These are phyloP conservation scores for Phaeosphaeria sp. DNA, from an alignment of 2,329 filamentous ascomycete genomes.

Conservation along the genomic window DNA sequence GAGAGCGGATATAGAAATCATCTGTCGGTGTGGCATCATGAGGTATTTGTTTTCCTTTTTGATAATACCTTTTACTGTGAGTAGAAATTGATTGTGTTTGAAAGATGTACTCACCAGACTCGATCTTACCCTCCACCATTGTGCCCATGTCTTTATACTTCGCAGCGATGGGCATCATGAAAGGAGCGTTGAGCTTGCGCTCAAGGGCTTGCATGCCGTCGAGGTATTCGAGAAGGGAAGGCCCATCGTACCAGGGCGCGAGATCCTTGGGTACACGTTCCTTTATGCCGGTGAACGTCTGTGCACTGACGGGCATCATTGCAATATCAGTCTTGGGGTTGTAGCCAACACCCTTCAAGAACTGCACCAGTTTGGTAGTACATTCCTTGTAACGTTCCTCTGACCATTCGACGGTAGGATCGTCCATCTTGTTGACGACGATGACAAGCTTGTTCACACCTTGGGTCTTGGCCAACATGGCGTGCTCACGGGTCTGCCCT, in stretches of 20 bases:
- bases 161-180: slow-evolving; percentile 98
- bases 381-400: slow-evolving; percentile 93
- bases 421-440: slow-evolving; percentile 97
- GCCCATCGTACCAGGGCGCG: slow-evolving; percentile 84
- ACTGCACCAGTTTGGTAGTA: slow-evolving; percentile 82
- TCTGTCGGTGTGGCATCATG: slow-evolving; percentile 95
- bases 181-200: slow-evolving; percentile 94
- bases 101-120: slow-evolving; percentile 63
- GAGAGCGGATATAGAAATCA: slow-evolving; percentile 79
- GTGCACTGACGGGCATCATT: slow-evolving; percentile 96
- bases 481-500: slow-evolving; percentile 96
- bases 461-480: slow-evolving; percentile 96
- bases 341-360: slow-evolving; percentile 92
- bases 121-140: slow-evolving; percentile 96
- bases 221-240: slow-evolving; percentile 93
- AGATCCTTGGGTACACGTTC: slow-evolving; percentile 76
- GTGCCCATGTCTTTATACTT: slow-evolving; percentile 99
- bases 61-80: slow-evolving; percentile 65
- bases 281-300: slow-evolving; percentile 86
- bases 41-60: slow-evolving; percentile 86
- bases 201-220: slow-evolving; percentile 91
- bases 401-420: slow-evolving; percentile 94
- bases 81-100: not conserved
- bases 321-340: slow-evolving; percentile 91
- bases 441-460: slow-evolving; percentile 97